These are phyloP conservation scores for Exophiala alcalophila DNA, from an alignment of 2,329 filamentous ascomycete genomes.

Conservation along the genomic window DNA sequence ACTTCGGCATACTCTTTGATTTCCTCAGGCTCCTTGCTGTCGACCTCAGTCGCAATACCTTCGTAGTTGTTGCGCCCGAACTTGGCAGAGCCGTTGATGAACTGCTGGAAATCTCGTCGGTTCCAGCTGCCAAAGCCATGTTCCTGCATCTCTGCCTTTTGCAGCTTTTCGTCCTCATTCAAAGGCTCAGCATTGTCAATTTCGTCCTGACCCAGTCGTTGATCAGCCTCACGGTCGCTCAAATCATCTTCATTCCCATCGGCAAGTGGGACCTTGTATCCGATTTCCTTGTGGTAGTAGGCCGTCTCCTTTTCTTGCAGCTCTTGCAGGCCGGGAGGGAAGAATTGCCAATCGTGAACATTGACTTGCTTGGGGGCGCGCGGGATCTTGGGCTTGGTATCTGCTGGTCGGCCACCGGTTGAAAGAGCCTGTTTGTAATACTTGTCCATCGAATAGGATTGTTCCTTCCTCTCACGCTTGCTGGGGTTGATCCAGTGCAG, in stretches of 20 bases:
- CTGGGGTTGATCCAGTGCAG: constrained; percentile 97
- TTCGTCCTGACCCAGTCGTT: constrained; percentile 80
- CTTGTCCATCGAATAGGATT: constrained; percentile 97
- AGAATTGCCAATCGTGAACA: constrained; percentile 97
- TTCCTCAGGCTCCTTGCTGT: constrained; percentile 81
- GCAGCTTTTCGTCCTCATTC: constrained; percentile 82
- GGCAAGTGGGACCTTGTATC: constrained; percentile 85
- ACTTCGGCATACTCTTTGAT: constrained; percentile 84
- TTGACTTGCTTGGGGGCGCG: constrained; percentile 87
- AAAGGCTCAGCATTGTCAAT: constrained; percentile 88
- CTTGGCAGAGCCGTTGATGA: constrained; percentile 90
- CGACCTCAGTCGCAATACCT: constrained; percentile 81
- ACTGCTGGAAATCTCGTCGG: constrained; percentile 95
- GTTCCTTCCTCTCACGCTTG: constrained; percentile 97
- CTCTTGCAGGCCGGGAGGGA: constrained; percentile 76
- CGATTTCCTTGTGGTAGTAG: constrained; percentile 92
- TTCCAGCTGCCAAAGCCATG: constrained; percentile 95
- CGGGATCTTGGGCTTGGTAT: constrained; percentile 92
- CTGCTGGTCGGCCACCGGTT: constrained; percentile 69
- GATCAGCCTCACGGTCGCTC: constrained; percentile 80
- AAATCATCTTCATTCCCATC: constrained; percentile 87
- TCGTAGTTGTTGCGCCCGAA: constrained; percentile 85
- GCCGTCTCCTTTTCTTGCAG: constrained; percentile 96
- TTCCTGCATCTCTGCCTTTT: constrained; percentile 77
- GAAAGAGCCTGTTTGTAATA: constrained; percentile 93